phyloP scores from a whole-genome alignment of 805 yeast genomes.

The Lipomyces starkeyi region DNA sequence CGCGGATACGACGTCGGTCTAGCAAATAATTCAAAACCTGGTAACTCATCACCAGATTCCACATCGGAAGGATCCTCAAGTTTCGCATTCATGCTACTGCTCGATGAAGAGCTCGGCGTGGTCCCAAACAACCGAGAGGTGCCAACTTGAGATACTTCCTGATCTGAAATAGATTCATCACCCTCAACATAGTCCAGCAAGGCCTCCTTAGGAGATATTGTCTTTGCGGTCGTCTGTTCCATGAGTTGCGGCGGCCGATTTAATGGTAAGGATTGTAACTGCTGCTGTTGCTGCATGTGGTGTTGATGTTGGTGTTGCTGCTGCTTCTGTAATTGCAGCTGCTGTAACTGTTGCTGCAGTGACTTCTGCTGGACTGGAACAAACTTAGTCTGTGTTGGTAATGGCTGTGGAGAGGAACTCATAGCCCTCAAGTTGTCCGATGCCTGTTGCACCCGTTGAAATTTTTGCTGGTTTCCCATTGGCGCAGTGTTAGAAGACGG shows the following conservation, averaged over 20 bases:
- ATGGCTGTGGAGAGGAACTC: slow-evolving; percentile 6
- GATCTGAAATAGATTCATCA: slow-evolving; percentile 5
- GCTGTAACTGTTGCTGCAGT: slow-evolving; percentile 26
- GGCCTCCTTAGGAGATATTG: slow-evolving; percentile 37
- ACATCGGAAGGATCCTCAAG: slow-evolving; percentile 17
- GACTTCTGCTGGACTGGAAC: slow-evolving; percentile 18
- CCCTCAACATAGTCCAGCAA: slow-evolving; percentile 28
- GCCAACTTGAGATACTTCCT: neutral
- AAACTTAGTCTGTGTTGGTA: slow-evolving; percentile 12
- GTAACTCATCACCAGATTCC: slow-evolving; percentile 22
- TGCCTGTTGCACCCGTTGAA: slow-evolving; percentile 5
- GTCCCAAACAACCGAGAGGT: slow-evolving; percentile 21
- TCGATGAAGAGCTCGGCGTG: slow-evolving; percentile 30
- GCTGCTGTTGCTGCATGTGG: slow-evolving; percentile 16
- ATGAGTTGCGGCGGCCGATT: slow-evolving; percentile 11
- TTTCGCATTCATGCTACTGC: slow-evolving; percentile 16
- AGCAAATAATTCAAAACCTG: slow-evolving; percentile 22
- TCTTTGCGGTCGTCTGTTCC: slow-evolving; percentile 20
- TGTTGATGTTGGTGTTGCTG: slow-evolving; percentile 26
- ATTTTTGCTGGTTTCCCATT: neutral
- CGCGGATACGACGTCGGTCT: slow-evolving; percentile 18
- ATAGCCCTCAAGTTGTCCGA: neutral
- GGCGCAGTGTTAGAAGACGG: slow-evolving; percentile 4
- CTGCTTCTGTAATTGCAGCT: slow-evolving; percentile 34
- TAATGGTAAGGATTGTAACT: neutral